Percentiles rank a stretch among this genome's conserved stretches.
phyloP scores from a whole-genome alignment of 1,284 basidiomycete genomes.

The Inonotus hispidus region DNA sequence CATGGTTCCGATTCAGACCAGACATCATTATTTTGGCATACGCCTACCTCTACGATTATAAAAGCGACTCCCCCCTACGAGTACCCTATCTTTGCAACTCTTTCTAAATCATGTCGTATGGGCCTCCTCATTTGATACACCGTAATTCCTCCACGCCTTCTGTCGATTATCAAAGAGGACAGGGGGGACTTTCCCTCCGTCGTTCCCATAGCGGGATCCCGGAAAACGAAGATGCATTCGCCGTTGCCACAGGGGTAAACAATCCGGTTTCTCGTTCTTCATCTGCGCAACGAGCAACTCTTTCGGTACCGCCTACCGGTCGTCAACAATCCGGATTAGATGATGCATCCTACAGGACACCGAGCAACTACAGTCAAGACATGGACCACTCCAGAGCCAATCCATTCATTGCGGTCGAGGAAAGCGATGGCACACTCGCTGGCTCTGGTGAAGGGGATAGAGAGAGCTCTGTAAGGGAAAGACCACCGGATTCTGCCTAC shows the following conservation, averaged over 20 bases:
- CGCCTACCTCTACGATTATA: background rate
- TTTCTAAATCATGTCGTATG: background rate
- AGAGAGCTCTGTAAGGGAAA: background rate
- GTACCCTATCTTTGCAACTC: too few species aligned
- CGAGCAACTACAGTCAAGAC: background rate
- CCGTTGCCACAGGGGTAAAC: slow-evolving; percentile 2
- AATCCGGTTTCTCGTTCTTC: background rate
- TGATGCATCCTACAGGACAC: background rate
- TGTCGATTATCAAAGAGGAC: background rate
- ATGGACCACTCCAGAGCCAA: background rate
- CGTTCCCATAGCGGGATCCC: background rate
- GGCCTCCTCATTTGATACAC: background rate
- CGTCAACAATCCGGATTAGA: background rate
- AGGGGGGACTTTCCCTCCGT: background rate
- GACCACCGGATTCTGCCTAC: background rate
- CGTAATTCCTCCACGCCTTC: background rate
- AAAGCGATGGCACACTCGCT: background rate
- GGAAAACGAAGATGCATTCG: background rate
- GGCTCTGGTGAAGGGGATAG: background rate
- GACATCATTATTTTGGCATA: background rate
- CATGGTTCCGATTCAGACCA: background rate
- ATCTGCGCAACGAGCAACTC: background rate
- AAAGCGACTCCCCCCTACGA: background rate
- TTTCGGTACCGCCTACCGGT: background rate
- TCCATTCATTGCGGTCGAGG: too few species aligned